A percentile compares a stretch with the other conserved stretches of the same genome.
These are phyloP conservation scores for Iris pallida DNA, from an alignment of 116 monocot genomes.

Conservation along the genomic window DNA sequence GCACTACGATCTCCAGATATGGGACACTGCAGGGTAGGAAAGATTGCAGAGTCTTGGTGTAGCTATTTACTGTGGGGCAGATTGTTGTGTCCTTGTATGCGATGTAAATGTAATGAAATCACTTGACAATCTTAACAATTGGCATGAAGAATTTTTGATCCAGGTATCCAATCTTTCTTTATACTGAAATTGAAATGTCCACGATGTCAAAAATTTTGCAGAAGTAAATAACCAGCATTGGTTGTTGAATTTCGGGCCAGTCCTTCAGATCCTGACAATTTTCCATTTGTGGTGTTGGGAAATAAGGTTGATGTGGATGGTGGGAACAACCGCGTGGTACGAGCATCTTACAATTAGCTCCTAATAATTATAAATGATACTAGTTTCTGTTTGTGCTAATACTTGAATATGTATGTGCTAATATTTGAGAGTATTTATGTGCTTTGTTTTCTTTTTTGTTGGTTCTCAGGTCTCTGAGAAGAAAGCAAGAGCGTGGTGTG, in stretches of 20 bases:
- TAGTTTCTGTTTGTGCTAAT: background rate
- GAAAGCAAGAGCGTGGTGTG: constrained; percentile 56
- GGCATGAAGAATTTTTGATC: constrained; percentile 87
- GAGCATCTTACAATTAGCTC: background rate
- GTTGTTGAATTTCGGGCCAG: constrained; percentile 40
- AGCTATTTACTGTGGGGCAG: constrained; percentile 85
- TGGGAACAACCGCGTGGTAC: constrained; percentile 80
- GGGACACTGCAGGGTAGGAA: constrained; percentile 95
- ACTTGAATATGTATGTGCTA: no score
- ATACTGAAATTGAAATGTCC: no score
- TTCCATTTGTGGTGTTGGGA: constrained; percentile 83
- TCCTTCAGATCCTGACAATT: constrained; percentile 83
- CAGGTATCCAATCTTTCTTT: constrained; percentile 35
- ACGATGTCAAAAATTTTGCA: background rate
- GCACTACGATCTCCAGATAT: constrained; percentile 39
- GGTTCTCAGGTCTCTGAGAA: constrained; percentile 51
- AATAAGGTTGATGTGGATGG: constrained; percentile 87
- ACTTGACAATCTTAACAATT: constrained; percentile 82
- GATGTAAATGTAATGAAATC: constrained; percentile 87
- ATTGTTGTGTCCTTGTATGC: constrained; percentile 86
- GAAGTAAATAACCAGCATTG: background rate
- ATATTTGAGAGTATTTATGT: background rate
- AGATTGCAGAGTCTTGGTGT: constrained; percentile 93
- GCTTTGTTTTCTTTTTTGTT: background rate
- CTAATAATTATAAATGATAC: background rate